Evolutionary conservation across 1,284 basidiomycete species (phyloP), one percentile per base, ranked within the genome.

Genomic region (Tilletia horrida): DNA sequence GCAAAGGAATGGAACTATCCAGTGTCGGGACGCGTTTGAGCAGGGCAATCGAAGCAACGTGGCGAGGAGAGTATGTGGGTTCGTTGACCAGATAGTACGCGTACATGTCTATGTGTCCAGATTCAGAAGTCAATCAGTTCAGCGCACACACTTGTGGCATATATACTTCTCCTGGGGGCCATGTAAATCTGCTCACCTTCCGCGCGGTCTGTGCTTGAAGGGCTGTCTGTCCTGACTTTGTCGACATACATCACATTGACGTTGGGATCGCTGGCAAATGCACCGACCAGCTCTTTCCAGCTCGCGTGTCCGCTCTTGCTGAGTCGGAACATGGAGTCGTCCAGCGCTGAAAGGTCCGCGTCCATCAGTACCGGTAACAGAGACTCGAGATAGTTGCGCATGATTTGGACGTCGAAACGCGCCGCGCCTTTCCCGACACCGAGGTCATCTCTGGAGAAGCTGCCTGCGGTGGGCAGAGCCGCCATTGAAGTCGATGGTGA

Each of bases 1-100:
- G 88, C 3, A 97, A 86, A 0, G 93, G 90, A 3, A 86, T 84
- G 16, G 88, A 82, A 1, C 90, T 87, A 83, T 97, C 94, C 59
- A 97, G 87, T 0, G 87, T 89, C 0, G 91, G 88, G 8, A 88
- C 88, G 61, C 93, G 90, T 83, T 97, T 97, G 85, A 98, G 96
- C 81, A 97, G 87, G 42, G 93, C 93, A 63, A 98, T 87, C 0
- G 93, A 95, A 9, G 90, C 91, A 66, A 90, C 86, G 83, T 92
- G 88, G 45, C 88, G 87, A 11, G 90, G 84, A 62, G 92, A 89
- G 83, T 96, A 93, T n/a, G 87, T 47, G 9, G 43, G 62, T 44
- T 47, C 62, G 44, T 23, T 35, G 40, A 45, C 16, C 44, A 45
- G 29, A 23, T 35, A 59, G 55, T 59, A 59, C 29, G 55, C 27